Evolutionary conservation across 805 yeast species (phyloP).

Genomic region (Nakazawaea siamensis): DNA sequence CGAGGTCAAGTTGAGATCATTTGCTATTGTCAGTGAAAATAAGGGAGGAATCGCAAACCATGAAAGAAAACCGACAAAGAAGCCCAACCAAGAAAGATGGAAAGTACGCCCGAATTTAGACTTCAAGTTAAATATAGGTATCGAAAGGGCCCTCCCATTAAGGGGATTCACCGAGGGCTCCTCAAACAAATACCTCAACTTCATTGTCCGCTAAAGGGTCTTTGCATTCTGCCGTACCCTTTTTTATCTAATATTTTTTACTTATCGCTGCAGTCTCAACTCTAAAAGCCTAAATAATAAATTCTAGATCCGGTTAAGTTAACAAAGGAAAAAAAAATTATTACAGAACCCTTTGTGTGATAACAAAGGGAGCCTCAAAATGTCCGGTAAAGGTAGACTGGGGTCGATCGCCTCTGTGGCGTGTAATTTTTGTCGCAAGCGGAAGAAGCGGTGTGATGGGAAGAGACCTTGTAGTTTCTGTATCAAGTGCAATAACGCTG

Average conservation of each 20-base stretch:
- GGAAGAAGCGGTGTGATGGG: constrained; percentile 23
- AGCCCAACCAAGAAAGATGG: constrained; percentile 23
- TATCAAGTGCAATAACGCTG: constrained; percentile 14
- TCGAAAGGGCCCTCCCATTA: constrained; percentile 17
- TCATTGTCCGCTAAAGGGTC: too few relatives aligned
- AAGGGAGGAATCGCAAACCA: constrained; percentile 27
- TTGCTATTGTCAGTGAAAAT: constrained; percentile 16
- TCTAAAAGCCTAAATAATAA: too few relatives aligned
- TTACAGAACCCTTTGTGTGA: too few relatives aligned
- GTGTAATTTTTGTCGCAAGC: constrained; percentile 16
- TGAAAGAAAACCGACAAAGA: constrained; percentile 21
- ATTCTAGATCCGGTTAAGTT: too few relatives aligned
- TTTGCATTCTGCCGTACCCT: too few relatives aligned
- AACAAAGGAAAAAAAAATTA: too few relatives aligned
- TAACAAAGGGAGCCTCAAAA: too few relatives aligned
- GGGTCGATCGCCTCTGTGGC: constrained; percentile 8
- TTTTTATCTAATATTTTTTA: too few relatives aligned
- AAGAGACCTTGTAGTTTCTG: constrained; percentile 22
- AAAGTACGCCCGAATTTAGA: constrained; percentile 18
- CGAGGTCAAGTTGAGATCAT: constrained; percentile 17
- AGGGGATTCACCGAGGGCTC: constrained; percentile 20
- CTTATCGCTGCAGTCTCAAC: too few relatives aligned
- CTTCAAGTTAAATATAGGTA: constrained; percentile 20
- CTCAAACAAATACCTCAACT: constrained; percentile 13
- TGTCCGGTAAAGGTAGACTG: too few relatives aligned